Evolutionary conservation across 148 eudicot species (phyloP), one percentile per base, ranked within the genome.

Genomic region (Chenopodium berlandieri): DNA sequence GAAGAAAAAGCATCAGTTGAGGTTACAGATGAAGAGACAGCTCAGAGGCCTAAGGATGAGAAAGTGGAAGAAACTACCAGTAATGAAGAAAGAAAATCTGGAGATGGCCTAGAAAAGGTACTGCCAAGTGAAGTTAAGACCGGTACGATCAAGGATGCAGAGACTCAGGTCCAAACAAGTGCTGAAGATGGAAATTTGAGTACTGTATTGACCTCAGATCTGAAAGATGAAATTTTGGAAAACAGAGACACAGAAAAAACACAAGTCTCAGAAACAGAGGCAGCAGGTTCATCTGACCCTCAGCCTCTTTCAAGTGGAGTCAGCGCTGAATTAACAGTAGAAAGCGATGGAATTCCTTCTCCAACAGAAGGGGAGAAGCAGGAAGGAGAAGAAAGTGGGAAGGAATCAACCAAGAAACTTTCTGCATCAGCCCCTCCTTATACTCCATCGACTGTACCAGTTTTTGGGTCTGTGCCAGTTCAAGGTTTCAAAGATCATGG

Each of bases 371-470:
- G 80, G 47, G 93, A 93, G 75, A 89, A 89, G 80, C 91, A 84
- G 34, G 82, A 82, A 37, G 90, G 82, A 37, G 50, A 82, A 19
- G 98, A 93, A 81, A 78, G 80, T 63, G 93, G 87, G 76, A 95
- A 85, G 82, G 97, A 92, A 79, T 84, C 81, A 3, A 86, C 84
- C 64, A 93, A 92, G 83, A 92, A 90, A 77, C 91, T 95, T 78
- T 95, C 98, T 76, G 98, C 98, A 7, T 90, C 94, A 37, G 98
- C 98, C 60, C 94, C 98, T 54, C 98, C 98, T 40, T 95, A 83
- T 85, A 93, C 88, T 78, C 98, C 98, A 74, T 87, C 95, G 64
- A 82, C 81, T 27, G 75, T 91, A 60, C 93, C 93, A 34, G 87
- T 91, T 74, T 92, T 89, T 75, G 93, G 93, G 27, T 81, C 93